Percentiles rank a stretch among this genome's conserved stretches.
Evolutionary conservation across 768 basidiomycete species (phyloP).

Genomic region (Suillus bovinus): DNA sequence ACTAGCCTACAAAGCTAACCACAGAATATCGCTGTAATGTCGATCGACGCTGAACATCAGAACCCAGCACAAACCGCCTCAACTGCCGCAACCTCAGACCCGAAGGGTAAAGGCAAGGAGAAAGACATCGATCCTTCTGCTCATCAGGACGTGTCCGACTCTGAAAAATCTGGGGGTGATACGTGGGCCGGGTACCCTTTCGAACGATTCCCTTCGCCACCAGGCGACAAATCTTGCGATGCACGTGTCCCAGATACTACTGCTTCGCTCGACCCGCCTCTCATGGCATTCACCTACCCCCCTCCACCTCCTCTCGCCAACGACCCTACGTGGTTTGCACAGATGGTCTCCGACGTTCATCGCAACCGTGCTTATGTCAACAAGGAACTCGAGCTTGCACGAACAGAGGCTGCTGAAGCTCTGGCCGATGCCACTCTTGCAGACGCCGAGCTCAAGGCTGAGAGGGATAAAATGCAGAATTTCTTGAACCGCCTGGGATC

Average conservation of each 20-base stretch:
- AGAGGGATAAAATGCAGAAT: conserved; percentile 23
- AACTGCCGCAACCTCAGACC: not conserved
- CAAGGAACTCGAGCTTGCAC: conserved; percentile 16
- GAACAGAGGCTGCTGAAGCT: conserved; percentile 21
- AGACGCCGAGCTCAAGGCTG: conserved; percentile 26
- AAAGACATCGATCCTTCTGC: not conserved
- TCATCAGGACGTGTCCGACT: not conserved
- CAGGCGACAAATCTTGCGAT: conserved; percentile 15
- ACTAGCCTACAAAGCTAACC: not conserved
- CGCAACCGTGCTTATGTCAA: conserved; percentile 28
- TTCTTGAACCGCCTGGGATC: conserved; percentile 24
- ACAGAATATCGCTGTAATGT: not conserved
- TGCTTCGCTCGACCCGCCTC: conserved; percentile 22
- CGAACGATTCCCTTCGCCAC: conserved; percentile 30
- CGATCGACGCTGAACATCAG: not conserved
- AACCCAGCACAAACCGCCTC: not conserved
- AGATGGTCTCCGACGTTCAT: conserved; percentile 27
- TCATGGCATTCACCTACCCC: conserved; percentile 29
- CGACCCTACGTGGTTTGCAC: conserved; percentile 29
- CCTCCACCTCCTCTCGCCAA: conserved; percentile 26
- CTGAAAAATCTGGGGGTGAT: not conserved
- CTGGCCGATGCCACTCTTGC: conserved; percentile 29
- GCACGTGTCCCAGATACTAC: not conserved
- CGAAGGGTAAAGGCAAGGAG: conserved; percentile 12
- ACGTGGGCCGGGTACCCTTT: conserved; percentile 24